These are phyloP conservation scores for Colletotrichum scovillei DNA, from an alignment of 2,329 filamentous ascomycete genomes.

Conservation along the genomic window DNA sequence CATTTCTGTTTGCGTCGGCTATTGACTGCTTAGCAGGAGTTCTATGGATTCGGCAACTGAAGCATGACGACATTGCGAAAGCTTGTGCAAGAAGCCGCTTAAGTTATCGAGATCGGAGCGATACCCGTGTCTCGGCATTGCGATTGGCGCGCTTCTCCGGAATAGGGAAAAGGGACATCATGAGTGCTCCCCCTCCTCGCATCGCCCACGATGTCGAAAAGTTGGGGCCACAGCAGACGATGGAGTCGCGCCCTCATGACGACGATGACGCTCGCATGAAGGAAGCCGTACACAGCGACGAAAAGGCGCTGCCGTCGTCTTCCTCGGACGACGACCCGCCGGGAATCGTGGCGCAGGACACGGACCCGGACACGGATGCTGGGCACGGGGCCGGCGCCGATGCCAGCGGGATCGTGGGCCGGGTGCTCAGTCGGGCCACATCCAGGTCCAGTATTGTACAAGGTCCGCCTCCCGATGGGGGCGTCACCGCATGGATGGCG, in stretches of 20 bases:
- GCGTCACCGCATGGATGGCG: slow-evolving; percentile 57
- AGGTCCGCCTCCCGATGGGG: slow-evolving; percentile 63
- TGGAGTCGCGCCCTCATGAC: neutral
- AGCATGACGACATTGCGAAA: slow-evolving; percentile 5
- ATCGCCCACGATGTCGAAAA: neutral
- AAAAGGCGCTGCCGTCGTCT: neutral
- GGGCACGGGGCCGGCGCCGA: neutral
- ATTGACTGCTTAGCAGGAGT: neutral
- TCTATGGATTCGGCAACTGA: neutral
- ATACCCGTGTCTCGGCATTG: neutral
- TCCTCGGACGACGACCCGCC: neutral
- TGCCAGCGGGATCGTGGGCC: slow-evolving; percentile 43
- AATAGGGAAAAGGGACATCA: neutral
- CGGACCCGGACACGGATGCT: neutral
- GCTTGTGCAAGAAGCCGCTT: neutral
- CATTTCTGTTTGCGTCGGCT: neutral
- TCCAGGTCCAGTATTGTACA: slow-evolving; percentile 53
- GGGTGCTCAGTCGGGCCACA: slow-evolving; percentile 54
- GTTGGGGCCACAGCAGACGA: neutral
- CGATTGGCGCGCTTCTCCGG: neutral
- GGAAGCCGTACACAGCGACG: neutral
- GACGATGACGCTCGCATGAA: neutral
- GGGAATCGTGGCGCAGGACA: neutral
- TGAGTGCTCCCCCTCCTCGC: neutral
- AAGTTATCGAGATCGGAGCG: neutral